Base-by-base conservation (phyloP, 2,329 filamentous ascomycete genomes). In the Aulographum hederae region DNA sequence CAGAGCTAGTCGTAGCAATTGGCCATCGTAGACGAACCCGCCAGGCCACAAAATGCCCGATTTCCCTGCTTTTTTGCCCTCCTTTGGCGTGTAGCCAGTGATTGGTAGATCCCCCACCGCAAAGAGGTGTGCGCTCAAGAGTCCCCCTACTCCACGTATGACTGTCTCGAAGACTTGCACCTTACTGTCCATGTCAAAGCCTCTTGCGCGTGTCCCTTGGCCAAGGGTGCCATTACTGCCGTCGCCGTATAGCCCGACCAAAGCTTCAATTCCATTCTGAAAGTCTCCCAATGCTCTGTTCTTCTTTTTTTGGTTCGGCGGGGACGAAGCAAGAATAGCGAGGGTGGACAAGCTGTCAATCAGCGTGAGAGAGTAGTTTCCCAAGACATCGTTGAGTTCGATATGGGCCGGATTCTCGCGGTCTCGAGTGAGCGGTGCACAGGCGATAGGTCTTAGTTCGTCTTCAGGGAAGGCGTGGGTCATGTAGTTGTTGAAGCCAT, bases 101-200 rank as follows among this genome's bases (percentile, higher is more conserved):
- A 95, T 93, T 1, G 89, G 89, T 34, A 98, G 57, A 35, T 92
- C 84, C 20, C 85, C 89, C 15, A 84, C 65, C 10, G 89, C 86
- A 51, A 98, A 98, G 26, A 94, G 59, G 56, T 98, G 89, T 2
- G 86, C 84, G 46, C 85, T 94, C 40, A 98, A 57, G 34, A 98
- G 60, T 1, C 89, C 89, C 11, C 89, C 89, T 28, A 92, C 69
- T 12, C 86, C 89, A 36, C 89, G 69, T 43, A 98, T 98, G 21
- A 93, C 86, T 1, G 86, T 95, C 59, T 98, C 89, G 47, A 98
- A 98, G 25, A 98, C 82, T 56, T 98, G 86, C 2, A 98, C 89
- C 55, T 95, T 98, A 58, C 85, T 93, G 54, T 98, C 86, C 26
- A 93, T 61, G 52, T 98, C 82, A 46, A 98, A 98, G 0, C 84